Percentiles rank a stretch among this genome's conserved stretches.
Conservation (phyloP, 179 eudicot genomes). For the Monotropa hypopitys region DNA sequence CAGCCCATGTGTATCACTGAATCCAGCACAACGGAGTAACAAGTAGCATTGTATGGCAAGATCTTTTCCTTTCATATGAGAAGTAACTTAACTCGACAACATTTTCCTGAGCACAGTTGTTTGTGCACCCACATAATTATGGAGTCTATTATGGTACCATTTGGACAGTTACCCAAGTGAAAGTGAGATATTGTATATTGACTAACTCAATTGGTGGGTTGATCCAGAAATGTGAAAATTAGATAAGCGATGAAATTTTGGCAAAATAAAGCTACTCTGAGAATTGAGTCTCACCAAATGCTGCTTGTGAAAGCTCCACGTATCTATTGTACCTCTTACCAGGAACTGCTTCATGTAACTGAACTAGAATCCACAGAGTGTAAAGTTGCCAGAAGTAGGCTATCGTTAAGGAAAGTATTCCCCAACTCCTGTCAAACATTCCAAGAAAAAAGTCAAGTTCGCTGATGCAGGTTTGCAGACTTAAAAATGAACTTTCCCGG, state of each 20-base stretch:
- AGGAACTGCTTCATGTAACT: constrained; percentile 95
- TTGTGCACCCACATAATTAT: neutral
- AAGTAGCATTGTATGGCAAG: neutral
- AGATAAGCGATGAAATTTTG: neutral
- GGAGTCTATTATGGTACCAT: neutral
- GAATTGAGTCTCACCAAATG: constrained; percentile 52
- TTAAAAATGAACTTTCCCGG: neutral
- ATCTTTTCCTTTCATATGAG: neutral
- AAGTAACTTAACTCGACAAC: neutral
- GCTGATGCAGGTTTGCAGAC: neutral
- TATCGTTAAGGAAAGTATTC: constrained; percentile 69
- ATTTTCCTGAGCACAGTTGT: neutral
- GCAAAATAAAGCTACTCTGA: neutral
- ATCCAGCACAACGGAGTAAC: neutral
- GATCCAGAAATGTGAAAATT: neutral
- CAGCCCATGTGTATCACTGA: neutral
- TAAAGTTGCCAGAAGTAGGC: constrained; percentile 93
- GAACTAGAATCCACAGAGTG: constrained; percentile 88
- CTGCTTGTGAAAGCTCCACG: constrained; percentile 92
- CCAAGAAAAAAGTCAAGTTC: neutral
- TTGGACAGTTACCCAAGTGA: neutral
- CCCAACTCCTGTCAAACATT: constrained; percentile 70
- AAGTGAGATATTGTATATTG: neutral
- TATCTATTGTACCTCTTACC: constrained; percentile 95
- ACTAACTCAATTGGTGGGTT: neutral